phyloP scores from a whole-genome alignment of 2,329 filamentous ascomycete genomes.

The Colletotrichum scovillei region DNA sequence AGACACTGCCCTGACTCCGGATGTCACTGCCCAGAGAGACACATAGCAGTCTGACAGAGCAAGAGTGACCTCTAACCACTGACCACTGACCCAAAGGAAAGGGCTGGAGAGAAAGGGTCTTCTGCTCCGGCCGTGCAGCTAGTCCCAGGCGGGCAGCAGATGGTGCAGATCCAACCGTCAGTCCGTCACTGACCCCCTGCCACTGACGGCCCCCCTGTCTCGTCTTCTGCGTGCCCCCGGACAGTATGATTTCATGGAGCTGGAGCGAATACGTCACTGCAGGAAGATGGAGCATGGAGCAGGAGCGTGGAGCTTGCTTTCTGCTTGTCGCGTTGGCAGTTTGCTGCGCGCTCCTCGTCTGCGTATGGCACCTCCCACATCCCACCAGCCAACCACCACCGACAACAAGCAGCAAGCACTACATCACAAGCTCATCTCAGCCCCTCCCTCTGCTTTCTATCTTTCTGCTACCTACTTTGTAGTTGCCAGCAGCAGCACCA shows the following conservation, averaged over 20 bases:
- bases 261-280: constrained; percentile 27
- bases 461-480: no score
- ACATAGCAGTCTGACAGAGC: neutral
- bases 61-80: neutral
- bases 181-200: neutral
- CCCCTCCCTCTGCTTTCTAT: neutral
- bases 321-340: neutral
- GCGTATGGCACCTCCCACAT: neutral
- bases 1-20: neutral
- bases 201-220: constrained; percentile 9
- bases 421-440: constrained; percentile 7
- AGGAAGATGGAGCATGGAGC: neutral
- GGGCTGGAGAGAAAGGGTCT: constrained; percentile 15
- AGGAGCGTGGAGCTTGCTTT: neutral
- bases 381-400: neutral
- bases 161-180: constrained; percentile 15
- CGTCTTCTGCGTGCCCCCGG: constrained; percentile 16
- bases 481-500: neutral
- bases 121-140: constrained; percentile 2
- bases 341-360: constrained; percentile 6
- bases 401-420: neutral
- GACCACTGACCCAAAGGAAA: neutral
- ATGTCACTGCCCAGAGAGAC: neutral
- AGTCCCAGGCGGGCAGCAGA: constrained; percentile 12
- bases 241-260: constrained; percentile 34